Evolutionary conservation across 2,329 filamentous ascomycete species (phyloP).

Genomic region (Fusarium tuaranense): DNA sequence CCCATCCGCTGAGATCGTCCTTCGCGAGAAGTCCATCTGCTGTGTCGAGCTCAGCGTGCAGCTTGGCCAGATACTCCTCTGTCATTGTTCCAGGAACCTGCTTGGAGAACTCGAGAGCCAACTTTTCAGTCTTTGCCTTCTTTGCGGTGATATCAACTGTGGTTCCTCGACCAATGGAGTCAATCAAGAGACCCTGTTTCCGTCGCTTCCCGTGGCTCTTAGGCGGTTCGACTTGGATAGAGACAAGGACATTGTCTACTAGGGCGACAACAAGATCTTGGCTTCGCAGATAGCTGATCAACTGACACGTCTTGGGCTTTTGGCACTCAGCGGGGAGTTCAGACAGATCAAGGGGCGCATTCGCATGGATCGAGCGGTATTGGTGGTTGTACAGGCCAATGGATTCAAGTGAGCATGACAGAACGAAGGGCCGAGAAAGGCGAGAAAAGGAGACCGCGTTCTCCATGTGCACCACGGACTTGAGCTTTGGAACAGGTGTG

Average conservation of each 20-base stretch:
- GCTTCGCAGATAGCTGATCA: constrained; percentile 73
- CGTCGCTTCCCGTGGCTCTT: constrained; percentile 66
- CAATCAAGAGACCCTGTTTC: constrained; percentile 74
- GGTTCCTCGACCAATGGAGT: constrained; percentile 77
- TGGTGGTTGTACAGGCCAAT: constrained; percentile 77
- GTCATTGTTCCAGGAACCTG: constrained; percentile 63
- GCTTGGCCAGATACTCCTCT: constrained; percentile 61
- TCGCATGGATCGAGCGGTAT: constrained; percentile 71
- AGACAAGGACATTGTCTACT: constrained; percentile 72
- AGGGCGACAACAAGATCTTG: constrained; percentile 75
- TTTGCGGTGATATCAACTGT: constrained; percentile 53
- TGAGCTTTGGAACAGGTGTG: constrained; percentile 69
- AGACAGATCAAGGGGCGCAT: constrained; percentile 58
- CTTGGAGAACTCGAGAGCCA: constrained; percentile 49
- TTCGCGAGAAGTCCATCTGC: constrained; percentile 62
- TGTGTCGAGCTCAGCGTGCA: constrained; percentile 56
- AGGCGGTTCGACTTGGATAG: constrained; percentile 75
- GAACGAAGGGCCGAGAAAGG: constrained; percentile 73
- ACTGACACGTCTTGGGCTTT: constrained; percentile 52
- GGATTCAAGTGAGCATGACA: constrained; percentile 68
- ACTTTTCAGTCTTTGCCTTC: constrained; percentile 46
- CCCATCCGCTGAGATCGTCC: constrained; percentile 62
- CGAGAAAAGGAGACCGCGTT: constrained; percentile 72
- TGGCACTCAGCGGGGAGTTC: constrained; percentile 53
- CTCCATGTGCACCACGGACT: constrained; percentile 64